Conservation (phyloP, 2,329 filamentous ascomycete species). For the Aspergillus fructus region DNA sequence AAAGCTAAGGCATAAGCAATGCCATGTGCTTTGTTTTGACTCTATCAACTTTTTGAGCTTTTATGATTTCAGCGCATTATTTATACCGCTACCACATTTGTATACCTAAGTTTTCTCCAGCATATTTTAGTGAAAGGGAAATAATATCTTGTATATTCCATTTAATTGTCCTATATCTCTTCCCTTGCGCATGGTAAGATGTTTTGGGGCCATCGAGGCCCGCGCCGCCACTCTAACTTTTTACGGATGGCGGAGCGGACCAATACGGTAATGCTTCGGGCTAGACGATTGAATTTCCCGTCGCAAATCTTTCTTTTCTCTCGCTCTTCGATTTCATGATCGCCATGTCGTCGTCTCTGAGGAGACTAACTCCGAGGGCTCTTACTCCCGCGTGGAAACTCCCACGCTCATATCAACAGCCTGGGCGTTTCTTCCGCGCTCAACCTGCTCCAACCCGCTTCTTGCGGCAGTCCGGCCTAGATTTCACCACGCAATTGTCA, state of each 20-base stretch:
- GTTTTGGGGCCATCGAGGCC: background rate
- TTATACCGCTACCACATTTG: background rate
- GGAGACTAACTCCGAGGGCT: conserved; percentile 23
- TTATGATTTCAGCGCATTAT: conserved; percentile 3
- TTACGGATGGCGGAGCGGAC: conserved; percentile 18
- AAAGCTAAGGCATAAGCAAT: conserved; percentile 33
- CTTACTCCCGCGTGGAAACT: conserved; percentile 6
- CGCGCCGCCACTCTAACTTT: conserved; percentile 18
- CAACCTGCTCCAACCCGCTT: conserved; percentile 6
- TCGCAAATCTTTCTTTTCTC: conserved; percentile 2
- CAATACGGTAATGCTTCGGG: conserved; percentile 14
- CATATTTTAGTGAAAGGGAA: background rate
- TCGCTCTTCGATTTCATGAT: conserved; percentile 3
- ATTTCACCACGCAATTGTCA: background rate
- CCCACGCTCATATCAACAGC: background rate
- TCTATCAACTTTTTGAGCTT: conserved; percentile 5
- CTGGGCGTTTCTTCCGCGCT: background rate
- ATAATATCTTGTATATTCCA: background rate
- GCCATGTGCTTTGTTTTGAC: background rate
- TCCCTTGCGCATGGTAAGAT: background rate
- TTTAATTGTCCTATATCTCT: background rate
- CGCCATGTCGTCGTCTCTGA: conserved; percentile 30
- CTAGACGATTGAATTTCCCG: background rate
- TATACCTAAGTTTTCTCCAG: background rate
- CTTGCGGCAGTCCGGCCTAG: conserved; percentile 6